Evolutionary conservation across 306 rosid genomes (phyloP), one percentile per base, ranked within the genome.

Genomic region (Arachis stenosperma): DNA sequence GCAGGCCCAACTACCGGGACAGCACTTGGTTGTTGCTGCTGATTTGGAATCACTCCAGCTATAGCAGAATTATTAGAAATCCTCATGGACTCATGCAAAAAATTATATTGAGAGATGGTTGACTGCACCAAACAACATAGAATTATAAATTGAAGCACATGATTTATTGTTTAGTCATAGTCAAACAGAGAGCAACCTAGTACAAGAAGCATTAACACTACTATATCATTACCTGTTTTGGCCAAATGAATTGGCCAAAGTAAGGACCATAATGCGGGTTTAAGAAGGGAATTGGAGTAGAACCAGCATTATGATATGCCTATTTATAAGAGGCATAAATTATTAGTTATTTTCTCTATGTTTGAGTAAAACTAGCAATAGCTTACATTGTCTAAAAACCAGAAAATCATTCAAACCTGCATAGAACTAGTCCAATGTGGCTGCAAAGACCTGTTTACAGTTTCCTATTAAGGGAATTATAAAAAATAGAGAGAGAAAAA

Each of bases 191-290:
- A 68, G 75, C 6, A 68, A 39, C 65, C 37, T 54, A 39, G 36
- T 65, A 51, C 29, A 53, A 47, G 51, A 69, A 36, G 43, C 65
- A 51, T 43, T 54, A 29, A 65, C 48, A 73, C 36, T 65, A 22
- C 27, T 13, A 76, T 37, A 78, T 27, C 37, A 42, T 65, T 82
- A 82, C 87, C 87, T 75, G 84, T 41, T 80, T 71, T 69, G 73
- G 80, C 76, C 70, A 54, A 67, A 48, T 65, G 33, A 60, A 61
- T 53, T 53, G 80, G 54, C 65, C 40, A 52, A 71, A 71, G 53
- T 75, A 47, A 75, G 90, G 58, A 71, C 65, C 77, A 15, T 62
- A 53, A 66, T 60, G 14, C 13, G 78, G 75, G 47, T 70, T 64
- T 50, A 59, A 46, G 65, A 70, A 15, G 41, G 73, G 75, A 27